Evolutionary conservation across 306 rosid species (phyloP).

Genomic region (Dryas drummondii): DNA sequence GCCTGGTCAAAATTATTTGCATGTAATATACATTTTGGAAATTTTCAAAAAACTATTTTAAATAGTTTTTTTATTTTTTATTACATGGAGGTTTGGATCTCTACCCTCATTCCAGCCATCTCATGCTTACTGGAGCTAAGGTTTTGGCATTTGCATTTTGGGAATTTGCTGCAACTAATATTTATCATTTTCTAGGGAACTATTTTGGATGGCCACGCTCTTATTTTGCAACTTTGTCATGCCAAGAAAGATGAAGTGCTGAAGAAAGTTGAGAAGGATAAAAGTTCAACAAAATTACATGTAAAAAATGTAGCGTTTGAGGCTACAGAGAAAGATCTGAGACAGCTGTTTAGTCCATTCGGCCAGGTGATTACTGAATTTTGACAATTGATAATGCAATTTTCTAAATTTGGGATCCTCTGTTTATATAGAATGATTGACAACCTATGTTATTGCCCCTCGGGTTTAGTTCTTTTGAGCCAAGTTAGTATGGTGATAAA

Average conservation of each 20-base stretch:
- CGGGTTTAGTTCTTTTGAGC: not conserved
- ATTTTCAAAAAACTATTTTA: not conserved
- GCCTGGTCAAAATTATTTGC: conserved; percentile 15
- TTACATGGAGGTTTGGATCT: no score
- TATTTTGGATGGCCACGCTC: conserved; percentile 81
- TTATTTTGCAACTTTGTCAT: conserved; percentile 72
- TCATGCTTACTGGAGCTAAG: no score
- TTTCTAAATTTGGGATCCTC: not conserved
- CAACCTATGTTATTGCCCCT: not conserved
- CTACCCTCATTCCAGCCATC: no score
- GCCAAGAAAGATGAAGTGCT: conserved; percentile 57
- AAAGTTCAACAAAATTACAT: conserved; percentile 80
- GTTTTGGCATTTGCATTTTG: conserved; percentile 10
- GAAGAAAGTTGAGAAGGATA: conserved; percentile 57
- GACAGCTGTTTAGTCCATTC: conserved; percentile 82
- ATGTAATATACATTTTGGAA: conserved; percentile 21
- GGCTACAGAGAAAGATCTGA: conserved; percentile 83
- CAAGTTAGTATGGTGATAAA: not conserved
- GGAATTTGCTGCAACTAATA: conserved; percentile 19
- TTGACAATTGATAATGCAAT: not conserved
- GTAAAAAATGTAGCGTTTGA: conserved; percentile 86
- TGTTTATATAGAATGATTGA: not conserved
- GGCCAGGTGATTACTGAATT: conserved; percentile 75
- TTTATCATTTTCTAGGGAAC: conserved; percentile 56
- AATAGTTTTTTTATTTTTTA: no score